Evolutionary conservation across 257 asterid genomes (phyloP), one percentile per base, ranked within the genome.

Genomic region (Lithospermum erythrorhizon): DNA sequence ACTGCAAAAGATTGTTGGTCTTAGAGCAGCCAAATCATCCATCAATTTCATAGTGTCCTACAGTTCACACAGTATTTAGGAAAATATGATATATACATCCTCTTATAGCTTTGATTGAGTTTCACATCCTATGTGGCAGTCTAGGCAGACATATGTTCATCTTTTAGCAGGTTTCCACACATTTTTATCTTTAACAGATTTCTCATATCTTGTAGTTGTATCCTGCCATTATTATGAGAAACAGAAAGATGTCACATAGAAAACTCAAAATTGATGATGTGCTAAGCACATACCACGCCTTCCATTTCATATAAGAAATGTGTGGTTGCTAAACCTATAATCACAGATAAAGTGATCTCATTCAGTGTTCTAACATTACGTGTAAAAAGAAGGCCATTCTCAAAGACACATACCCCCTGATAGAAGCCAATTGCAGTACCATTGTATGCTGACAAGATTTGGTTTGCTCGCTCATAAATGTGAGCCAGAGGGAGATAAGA

Each of bases 401-500:
- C 21, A 1, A 61, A 14, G 57, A 16, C 25, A 59, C 83, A 65
- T 83, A 87, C 95, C 87, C 97, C 97, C 67, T 86, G 97, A 74
- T 86, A 89, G 83, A 89, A 89, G 66, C 97, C 97, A 74, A 84
- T 59, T 56, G 97, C 95, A 54, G 68, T 88, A 22, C 97, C 97
- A 63, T 32, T 77, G 66, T 83, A 78, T 20, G 25, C 75, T 5
- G 71, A 56, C 75, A 77, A 49, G 21, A 91, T 79, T 62, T 91
- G 96, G 78, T 91, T 83, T 75, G 94, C 87, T 61, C 98, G 90
- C 73, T 91, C 98, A 58, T 85, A 91, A 71, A 91, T 91, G 81
- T 91, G 98, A 9, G 98, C 98, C 93, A 91, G 79, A 17, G 98
- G 98, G 63, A 91, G 96, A 68, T 91, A 91, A 16, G 98, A 87